phyloP scores from a whole-genome alignment of 2,329 filamentous ascomycete species.

The Aspergillus novoparasiticus region DNA sequence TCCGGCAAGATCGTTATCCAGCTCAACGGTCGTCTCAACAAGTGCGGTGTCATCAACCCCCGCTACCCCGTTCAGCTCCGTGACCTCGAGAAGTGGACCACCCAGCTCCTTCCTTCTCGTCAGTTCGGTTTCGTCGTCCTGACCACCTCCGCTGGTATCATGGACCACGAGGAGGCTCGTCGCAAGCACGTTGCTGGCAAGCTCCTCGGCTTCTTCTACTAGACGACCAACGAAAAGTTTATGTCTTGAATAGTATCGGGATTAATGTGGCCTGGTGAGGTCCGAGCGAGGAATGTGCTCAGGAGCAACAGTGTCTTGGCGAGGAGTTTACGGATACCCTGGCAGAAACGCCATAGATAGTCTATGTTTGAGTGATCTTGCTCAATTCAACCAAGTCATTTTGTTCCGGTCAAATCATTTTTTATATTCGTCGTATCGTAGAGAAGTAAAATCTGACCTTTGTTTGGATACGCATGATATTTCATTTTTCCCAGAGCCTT shows the following conservation, averaged over 20 bases:
- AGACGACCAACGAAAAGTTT: constrained; percentile 44
- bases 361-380: constrained; percentile 22
- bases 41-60: constrained; percentile 98
- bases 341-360: constrained; percentile 30
- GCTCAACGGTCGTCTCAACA: constrained; percentile 98
- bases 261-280: constrained; percentile 21
- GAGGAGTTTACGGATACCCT: constrained; percentile 26
- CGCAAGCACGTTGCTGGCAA: constrained; percentile 99
- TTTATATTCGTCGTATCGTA: background rate
- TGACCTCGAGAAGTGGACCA: constrained; percentile 99
- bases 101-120: constrained; percentile 98
- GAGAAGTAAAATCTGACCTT: background rate
- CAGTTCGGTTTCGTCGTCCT: constrained; percentile 99
- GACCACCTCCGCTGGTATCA: constrained; percentile 98
- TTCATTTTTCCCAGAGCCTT: no score
- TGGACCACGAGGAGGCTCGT: constrained; percentile 99
- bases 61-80: constrained; percentile 98
- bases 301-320: constrained; percentile 24
- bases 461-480: no score
- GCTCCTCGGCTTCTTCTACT: constrained; percentile 99
- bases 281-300: constrained; percentile 23
- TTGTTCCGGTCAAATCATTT: constrained; percentile 7
- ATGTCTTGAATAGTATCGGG: constrained; percentile 26
- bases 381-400: constrained; percentile 13
- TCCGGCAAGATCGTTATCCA: constrained; percentile 99